Percentiles rank a stretch among this genome's conserved stretches.
Evolutionary conservation across 1,284 basidiomycete species (phyloP).

Genomic region (Pterulicium gracile): DNA sequence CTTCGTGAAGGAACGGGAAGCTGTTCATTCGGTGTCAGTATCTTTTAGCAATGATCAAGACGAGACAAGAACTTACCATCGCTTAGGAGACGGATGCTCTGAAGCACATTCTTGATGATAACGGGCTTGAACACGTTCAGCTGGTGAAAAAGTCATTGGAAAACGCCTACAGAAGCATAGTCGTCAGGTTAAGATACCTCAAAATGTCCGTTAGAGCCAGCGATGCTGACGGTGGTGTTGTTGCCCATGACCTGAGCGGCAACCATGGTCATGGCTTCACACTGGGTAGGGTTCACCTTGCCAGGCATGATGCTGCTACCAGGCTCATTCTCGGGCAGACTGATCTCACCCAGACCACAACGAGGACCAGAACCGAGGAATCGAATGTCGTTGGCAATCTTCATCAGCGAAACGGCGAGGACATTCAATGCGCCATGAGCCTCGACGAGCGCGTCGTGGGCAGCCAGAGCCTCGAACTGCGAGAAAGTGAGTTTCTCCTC

Average conservation of each 20-base stretch:
- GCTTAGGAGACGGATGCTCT: constrained; percentile 87
- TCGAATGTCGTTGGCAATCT: constrained; percentile 99
- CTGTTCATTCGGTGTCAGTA: constrained; percentile 23
- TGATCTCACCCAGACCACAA: constrained; percentile 93
- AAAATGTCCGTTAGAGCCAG: constrained; percentile 93
- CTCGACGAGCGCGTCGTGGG: constrained; percentile 96
- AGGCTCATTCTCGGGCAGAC: constrained; percentile 96
- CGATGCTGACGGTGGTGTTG: constrained; percentile 88
- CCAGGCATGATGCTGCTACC: constrained; percentile 99
- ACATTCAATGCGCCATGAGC: constrained; percentile 95
- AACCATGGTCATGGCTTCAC: constrained; percentile 98
- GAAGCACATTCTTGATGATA: constrained; percentile 94
- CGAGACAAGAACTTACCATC: constrained; percentile 54
- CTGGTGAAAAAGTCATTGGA: constrained; percentile 25
- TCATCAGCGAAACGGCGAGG: constrained; percentile 93
- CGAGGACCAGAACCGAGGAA: constrained; percentile 97
- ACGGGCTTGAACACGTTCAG: constrained; percentile 99
- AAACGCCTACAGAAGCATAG: constrained; percentile 6
- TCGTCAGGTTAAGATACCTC: constrained; percentile 53
- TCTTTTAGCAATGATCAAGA: constrained; percentile 4
- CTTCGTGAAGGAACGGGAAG: constrained; percentile 86
- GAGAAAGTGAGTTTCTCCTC: constrained; percentile 1
- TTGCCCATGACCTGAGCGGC: constrained; percentile 99
- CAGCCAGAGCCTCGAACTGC: constrained; percentile 93
- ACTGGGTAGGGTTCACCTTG: constrained; percentile 99